Evolutionary conservation across 495 filamentous ascomycete genomes (phyloP), one percentile per base, ranked within the genome.

Genomic region (Trichoderma asperelloides): DNA sequence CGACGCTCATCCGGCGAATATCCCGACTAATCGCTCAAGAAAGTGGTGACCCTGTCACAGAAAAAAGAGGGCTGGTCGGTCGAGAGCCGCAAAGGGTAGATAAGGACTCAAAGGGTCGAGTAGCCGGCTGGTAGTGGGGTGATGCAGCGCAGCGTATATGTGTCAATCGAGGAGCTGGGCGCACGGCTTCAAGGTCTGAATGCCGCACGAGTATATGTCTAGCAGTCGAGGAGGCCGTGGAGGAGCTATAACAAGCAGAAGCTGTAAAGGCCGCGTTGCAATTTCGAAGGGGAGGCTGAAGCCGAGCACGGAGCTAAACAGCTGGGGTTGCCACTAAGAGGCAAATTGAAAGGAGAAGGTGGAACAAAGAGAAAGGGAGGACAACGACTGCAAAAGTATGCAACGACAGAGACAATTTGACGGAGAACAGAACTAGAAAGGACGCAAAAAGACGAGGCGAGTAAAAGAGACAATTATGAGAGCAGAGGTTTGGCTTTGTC

Each of bases 231-330:
- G 16, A 15, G 3, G 55, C 12, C 28, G 27, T n/a, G 16, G 27
- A 60, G 16, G 55, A 60, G 5, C 13, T 13, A 21, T 27, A 33
- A 21, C 28, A 60, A 25, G 55, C 55, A 30, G 27, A 2, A 25
- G 9, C 23, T 25, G 28, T 60, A 60, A 60, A 60, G 55, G 55
- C 30, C 55, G 55, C 55, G 55, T 60, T 60, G 55, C 55, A 33
- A 18, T 27, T 60, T 60, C 55, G 55, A 60, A 3, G 55, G 30
- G 8, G 55, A 30, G n/a, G 49, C 15, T 16, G 43, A 47, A 30
- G 27, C 55, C 55, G 55, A 30, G 2, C 25, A 27, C 55, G 55
- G 55, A 60, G 55, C 55, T 60, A 28, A 60, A 25, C 55, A 60
- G 55, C 55, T 60, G 55, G 25, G 5, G 55, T 25, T 25, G 16